phyloP scores from a whole-genome alignment of 75 land plant species.

The Cupressus sempervirens region DNA sequence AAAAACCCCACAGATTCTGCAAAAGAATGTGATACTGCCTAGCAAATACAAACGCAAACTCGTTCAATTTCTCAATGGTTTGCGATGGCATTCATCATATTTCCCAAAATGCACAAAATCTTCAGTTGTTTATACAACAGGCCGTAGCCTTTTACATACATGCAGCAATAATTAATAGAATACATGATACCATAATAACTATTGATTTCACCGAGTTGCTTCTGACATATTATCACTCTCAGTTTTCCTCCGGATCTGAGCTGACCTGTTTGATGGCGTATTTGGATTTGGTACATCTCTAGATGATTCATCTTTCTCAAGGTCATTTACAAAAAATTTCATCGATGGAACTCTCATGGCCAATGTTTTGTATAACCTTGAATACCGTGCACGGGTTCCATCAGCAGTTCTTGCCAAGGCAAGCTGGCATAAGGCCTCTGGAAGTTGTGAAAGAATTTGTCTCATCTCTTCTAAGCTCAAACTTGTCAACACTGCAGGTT shows the following conservation, averaged over 20 bases:
- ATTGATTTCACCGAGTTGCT: neutral
- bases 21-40: neutral
- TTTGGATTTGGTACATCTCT: constrained; percentile 38
- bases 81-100: neutral
- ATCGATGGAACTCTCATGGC: constrained; percentile 85
- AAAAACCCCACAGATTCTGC: neutral
- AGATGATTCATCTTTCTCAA: constrained; percentile 61
- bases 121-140: neutral
- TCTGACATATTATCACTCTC: constrained; percentile 13
- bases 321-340: constrained; percentile 56
- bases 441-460: constrained; percentile 60
- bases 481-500: constrained; percentile 62
- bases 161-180: neutral
- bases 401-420: constrained; percentile 93
- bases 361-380: constrained; percentile 79
- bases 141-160: neutral
- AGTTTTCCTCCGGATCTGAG: neutral
- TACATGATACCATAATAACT: neutral
- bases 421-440: constrained; percentile 80
- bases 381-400: constrained; percentile 89
- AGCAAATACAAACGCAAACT: neutral
- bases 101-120: neutral
- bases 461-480: constrained; percentile 85
- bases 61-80: neutral
- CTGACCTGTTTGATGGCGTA: constrained; percentile 13